A percentile compares a stretch with the other conserved stretches of the same genome.
These are phyloP conservation scores for Fusarium temperatum DNA, from an alignment of 2,329 filamentous ascomycete genomes.

Conservation along the genomic window DNA sequence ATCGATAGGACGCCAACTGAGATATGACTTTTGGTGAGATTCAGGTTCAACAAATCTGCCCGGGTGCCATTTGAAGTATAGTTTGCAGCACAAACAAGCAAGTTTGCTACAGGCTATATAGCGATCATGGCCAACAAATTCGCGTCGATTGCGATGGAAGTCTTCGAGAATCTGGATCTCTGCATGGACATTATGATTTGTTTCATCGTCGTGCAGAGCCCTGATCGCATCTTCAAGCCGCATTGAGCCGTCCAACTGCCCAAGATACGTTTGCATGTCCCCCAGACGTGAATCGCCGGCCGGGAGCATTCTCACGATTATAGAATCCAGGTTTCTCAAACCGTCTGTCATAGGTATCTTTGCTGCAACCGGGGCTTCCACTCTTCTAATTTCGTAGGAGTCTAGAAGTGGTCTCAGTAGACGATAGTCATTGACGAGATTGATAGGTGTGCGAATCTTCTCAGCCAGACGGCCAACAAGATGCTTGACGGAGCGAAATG, in stretches of 20 bases:
- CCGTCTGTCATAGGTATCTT: constrained; percentile 38
- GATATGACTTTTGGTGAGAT: constrained; percentile 53
- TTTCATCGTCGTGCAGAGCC: constrained; percentile 7
- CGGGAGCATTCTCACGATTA: constrained; percentile 46
- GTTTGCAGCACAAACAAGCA: constrained; percentile 59
- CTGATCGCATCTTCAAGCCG: constrained; percentile 6
- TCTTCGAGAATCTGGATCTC: constrained; percentile 52
- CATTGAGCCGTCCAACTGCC: not conserved
- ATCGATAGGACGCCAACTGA: constrained; percentile 50
- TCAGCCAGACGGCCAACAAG: constrained; percentile 56
- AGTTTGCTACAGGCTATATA: constrained; percentile 63
- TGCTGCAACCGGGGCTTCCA: constrained; percentile 22
- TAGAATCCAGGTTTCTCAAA: constrained; percentile 43
- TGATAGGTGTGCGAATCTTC: constrained; percentile 50
- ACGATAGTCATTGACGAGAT: constrained; percentile 49
- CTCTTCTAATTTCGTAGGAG: constrained; percentile 38
- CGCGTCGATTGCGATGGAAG: constrained; percentile 47
- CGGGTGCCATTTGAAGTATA: constrained; percentile 55
- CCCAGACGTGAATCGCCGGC: constrained; percentile 1
- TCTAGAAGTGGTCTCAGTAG: constrained; percentile 47
- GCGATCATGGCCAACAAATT: constrained; percentile 52
- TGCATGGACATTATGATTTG: constrained; percentile 36
- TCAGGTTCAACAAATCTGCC: constrained; percentile 43
- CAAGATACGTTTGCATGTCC: not conserved
- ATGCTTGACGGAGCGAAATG: constrained; percentile 49